These are phyloP conservation scores for Microcyclosporella mali DNA, from an alignment of 2,329 filamentous ascomycete genomes.

Conservation along the genomic window DNA sequence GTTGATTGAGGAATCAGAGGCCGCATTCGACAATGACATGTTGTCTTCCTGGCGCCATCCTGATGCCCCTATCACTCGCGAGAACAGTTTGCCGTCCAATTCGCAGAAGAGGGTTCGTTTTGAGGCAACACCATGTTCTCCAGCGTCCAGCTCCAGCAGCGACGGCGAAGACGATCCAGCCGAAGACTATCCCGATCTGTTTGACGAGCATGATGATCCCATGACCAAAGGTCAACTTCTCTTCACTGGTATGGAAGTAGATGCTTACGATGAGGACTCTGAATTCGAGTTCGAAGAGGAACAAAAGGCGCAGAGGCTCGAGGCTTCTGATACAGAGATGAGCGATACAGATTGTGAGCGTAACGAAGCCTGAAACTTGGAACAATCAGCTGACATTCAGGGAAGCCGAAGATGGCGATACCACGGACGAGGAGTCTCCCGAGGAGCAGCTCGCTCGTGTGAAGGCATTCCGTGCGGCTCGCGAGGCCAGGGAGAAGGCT, in stretches of 20 bases:
- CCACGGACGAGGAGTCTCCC: slow-evolving; percentile 31
- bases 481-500: background rate
- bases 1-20: slow-evolving; percentile 27
- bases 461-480: slow-evolving; percentile 14
- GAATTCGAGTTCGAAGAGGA: slow-evolving; percentile 32
- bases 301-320: slow-evolving; percentile 26
- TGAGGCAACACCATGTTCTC: slow-evolving; percentile 26
- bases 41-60: slow-evolving; percentile 23
- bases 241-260: slow-evolving; percentile 21
- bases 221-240: slow-evolving; percentile 11
- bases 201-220: slow-evolving; percentile 24
- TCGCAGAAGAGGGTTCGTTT: slow-evolving; percentile 33
- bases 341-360: slow-evolving; percentile 31
- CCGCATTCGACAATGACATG: slow-evolving; percentile 10
- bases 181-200: slow-evolving; percentile 32
- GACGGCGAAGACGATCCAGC: slow-evolving; percentile 26
- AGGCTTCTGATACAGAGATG: slow-evolving; percentile 25
- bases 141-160: slow-evolving; percentile 29
- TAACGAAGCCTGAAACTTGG: background rate
- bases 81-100: slow-evolving; percentile 20
- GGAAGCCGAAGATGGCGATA: slow-evolving; percentile 33
- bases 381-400: slow-evolving; percentile 21
- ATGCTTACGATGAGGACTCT: slow-evolving; percentile 25
- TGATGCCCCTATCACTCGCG: slow-evolving; percentile 11
- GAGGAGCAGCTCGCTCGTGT: slow-evolving; percentile 22